Base-by-base conservation (phyloP, 1,284 basidiomycete species). In the Lignosus rhinocerotis region DNA sequence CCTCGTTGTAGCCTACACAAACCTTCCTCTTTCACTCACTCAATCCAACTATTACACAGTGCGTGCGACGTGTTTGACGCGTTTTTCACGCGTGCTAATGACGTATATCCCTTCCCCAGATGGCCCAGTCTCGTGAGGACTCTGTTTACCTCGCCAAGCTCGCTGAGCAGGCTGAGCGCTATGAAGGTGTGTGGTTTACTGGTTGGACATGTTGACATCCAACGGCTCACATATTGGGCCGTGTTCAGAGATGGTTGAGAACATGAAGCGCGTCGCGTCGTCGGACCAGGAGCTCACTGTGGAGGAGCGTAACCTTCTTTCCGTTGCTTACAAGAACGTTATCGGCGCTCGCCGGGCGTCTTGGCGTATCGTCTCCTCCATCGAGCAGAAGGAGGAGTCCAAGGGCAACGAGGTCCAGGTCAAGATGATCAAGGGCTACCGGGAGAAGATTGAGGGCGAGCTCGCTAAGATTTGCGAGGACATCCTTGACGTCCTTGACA, bases 311-410 rank as follows among this genome's bases (percentile, higher is more conserved):
- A 99, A 98, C 78, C 88, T 99, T 59, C 88, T 99, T 60, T 98
- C 96, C 31, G 96, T 99, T 66, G 96, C 96, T 32, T 99, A 99
- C 88, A 99, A 99, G 93, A 99, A 99, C 80, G 96, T 99, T 66
- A 98, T 98, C 70, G 96, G 96, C 79, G 96, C 96, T 47, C 96
- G 96, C 70, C 95, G 96, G 77, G 96, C 96, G 49, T 98, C 95
- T 51, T 99, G 96, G 96, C 85, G 97, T 71, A 98, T 99, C 73
- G 96, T 99, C 64, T 98, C 95, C 69, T 98, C 96, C 63, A 98
- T 99, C 72, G 96, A 99, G 83, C 96, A 98, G 83, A 99, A 99
- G 87, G 97, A 99, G 85, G 96, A 98, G 84, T 94, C 93, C 65
- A 98, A 98, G 84, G 96, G 96, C 74, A 98, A 99, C 75, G 94